Base-by-base conservation (phyloP, 768 basidiomycete species). In the Leucosporidium creatinivorum region DNA sequence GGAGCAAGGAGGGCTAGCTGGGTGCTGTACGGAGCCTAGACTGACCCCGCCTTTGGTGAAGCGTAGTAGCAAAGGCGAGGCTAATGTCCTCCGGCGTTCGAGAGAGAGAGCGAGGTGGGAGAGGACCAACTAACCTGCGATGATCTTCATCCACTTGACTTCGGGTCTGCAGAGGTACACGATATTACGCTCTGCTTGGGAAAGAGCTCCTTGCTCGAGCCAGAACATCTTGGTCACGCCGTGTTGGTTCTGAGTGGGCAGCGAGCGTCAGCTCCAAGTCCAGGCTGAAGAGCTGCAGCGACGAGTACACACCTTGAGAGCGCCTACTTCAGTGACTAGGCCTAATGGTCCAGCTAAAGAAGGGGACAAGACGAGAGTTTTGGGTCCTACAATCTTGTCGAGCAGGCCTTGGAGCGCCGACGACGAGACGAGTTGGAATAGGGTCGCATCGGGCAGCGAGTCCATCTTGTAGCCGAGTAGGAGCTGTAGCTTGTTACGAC, bases 191-290 rank as follows among this genome's bases (percentile, higher is more conserved):
- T 93, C 93, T 4, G 85, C 83, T 4, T 90, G 88, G 18, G 85
- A 83, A 56, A 98, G 79, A 13, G 90, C 87, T 23, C 93, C 93
- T 17, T 87, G 79, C 79, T 98, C 96, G 28, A 99, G 85, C 94
- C 96, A 99, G 80, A 93, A 96, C 90, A 99, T 94, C 82, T 96
- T 96, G 81, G 97, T 93, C 4, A 99, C 91, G 8, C 92, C 93
- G 85, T 98, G 93, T 76, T 98, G 98, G 73, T 58, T 58, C 60
- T 61, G 36, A 21, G 28, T 4, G 23, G 12, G 3, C n/a, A 18
- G 30, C 23, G 31, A 26, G 47, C 28, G 28, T 36, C 28, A 21
- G 28, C 63, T 25, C 47, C 1, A 7, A 1, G 31, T 4, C 33
- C 0, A 1, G 6, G 4, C 17, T n/a, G 10, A 50, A 9, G 31